Percentiles rank a stretch among this genome's conserved stretches.
Conservation (phyloP, 2,329 filamentous ascomycete species). For the Pseudogymnoascus sp. region DNA sequence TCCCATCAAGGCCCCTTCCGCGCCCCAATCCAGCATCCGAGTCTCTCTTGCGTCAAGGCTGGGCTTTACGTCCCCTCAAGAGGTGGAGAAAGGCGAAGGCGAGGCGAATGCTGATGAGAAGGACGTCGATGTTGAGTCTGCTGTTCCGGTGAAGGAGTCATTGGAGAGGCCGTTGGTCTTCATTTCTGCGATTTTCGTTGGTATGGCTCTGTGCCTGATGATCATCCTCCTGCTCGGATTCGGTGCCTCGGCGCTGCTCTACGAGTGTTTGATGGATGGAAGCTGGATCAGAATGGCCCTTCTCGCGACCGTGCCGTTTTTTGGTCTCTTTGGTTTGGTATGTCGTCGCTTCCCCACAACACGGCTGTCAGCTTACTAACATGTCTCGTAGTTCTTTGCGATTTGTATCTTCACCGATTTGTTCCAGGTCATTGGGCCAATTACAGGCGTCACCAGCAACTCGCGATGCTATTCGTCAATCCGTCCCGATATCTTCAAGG, state of each 20-base stretch:
- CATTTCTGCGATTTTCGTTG: conserved; percentile 35
- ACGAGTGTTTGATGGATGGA: conserved; percentile 34
- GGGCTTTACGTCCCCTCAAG: not conserved
- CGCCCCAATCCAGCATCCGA: not conserved
- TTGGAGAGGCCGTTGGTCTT: conserved; percentile 35
- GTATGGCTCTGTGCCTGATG: conserved; percentile 32
- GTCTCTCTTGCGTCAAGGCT: not conserved
- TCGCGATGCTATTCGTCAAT: conserved; percentile 40
- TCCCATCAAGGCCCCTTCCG: not conserved
- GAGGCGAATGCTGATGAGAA: conserved; percentile 15
- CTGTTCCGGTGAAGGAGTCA: conserved; percentile 31
- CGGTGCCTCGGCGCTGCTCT: conserved; percentile 29
- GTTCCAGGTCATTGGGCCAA: conserved; percentile 44
- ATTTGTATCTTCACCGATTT: conserved; percentile 41
- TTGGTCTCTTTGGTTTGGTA: conserved; percentile 29
- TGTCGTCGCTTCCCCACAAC: conserved; percentile 18
- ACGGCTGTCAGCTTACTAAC: conserved; percentile 31
- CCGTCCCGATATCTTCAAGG: conserved; percentile 34
- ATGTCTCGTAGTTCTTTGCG: conserved; percentile 40
- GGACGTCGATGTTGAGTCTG: conserved; percentile 19
- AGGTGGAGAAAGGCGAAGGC: not conserved
- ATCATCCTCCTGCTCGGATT: conserved; percentile 36
- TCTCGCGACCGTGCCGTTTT: conserved; percentile 31
- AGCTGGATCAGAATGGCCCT: conserved; percentile 35
- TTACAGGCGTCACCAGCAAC: conserved; percentile 38